Base-by-base conservation (phyloP, 1,139 yeast genomes). In the Taiozyma sp. region DNA sequence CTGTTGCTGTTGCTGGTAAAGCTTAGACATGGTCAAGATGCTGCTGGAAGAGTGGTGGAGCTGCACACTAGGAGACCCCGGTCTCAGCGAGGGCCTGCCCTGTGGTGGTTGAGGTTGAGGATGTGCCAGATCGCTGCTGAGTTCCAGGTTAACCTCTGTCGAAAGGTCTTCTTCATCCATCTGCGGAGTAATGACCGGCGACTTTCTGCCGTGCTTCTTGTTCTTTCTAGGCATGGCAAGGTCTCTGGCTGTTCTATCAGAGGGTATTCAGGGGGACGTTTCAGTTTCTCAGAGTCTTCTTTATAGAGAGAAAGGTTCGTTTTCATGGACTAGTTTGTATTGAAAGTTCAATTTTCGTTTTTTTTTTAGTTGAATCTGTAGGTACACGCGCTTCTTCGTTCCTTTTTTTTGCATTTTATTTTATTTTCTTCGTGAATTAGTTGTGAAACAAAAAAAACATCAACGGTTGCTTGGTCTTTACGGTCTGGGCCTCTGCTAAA, bases 21-120 rank as follows among this genome's bases (percentile, higher is more conserved):
- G 19, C 45, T 56, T 57, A 2, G 64, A 61, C 41, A 61, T 51
- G 34, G 64, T 61, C 47, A 57, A 52, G 14, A 61, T 57, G 48
- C 62, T 57, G 12, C 61, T 49, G 9, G 59, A 48, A 7, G 65
- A 61, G 29, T 40, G 49, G 9, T 51, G 50, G 23, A 45, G 27
- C 24, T 38, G 43, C 6, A 29, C 16, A 13, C 13, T 5, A 8
- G 43, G 43, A 8, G 43, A 40, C 6, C 19, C 23, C 7, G 43
- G 43, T 23, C 30, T 40, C 7, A 40, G 12, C 3, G 28, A 40
- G 12, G 43, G 43, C 14, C 43, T 40, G 2, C n/a, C 8, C 8
- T 38, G 23, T 4, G 24, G 24, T 8, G 5, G n/a, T 19, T 16
- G 24, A 1, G 41, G 24, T 23, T 38, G 41, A 3, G 41, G 41